These are phyloP conservation scores for Blastocystis sp. DNA, from an alignment of 352 stramenopile genomes.

Conservation along the genomic window DNA sequence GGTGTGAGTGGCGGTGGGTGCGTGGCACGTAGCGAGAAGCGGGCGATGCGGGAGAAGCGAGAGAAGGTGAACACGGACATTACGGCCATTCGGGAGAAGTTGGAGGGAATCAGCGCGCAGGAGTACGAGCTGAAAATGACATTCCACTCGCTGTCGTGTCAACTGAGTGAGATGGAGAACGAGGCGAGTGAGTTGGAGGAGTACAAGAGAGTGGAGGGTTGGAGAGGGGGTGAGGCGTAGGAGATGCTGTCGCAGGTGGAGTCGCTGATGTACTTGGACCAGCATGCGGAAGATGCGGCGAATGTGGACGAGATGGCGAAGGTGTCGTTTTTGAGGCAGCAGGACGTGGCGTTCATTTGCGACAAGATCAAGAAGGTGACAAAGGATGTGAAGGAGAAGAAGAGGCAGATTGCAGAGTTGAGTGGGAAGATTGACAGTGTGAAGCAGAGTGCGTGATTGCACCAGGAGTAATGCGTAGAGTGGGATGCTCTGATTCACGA, in stretches of 20 bases:
- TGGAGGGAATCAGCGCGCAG: conserved; percentile 32
- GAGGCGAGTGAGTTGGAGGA: conserved; percentile 25
- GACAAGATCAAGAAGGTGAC: conserved; percentile 30
- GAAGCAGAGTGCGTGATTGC: background rate
- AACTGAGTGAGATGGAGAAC: background rate
- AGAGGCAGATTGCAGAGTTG: background rate
- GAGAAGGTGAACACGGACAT: background rate
- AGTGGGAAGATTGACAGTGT: background rate
- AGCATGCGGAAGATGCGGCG: background rate
- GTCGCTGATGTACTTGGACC: conserved; percentile 35
- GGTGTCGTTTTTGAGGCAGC: conserved; percentile 32
- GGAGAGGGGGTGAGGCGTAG: background rate
- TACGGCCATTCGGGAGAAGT: background rate
- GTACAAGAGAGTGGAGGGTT: background rate
- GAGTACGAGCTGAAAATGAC: conserved; percentile 24
- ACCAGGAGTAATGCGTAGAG: conserved; percentile 8
- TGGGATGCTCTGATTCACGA: conserved; percentile 9
- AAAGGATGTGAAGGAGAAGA: conserved; percentile 18
- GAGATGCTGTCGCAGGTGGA: conserved; percentile 36
- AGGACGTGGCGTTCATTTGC: conserved; percentile 19
- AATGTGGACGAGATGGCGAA: conserved; percentile 39
- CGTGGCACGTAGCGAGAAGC: conserved; percentile 21
- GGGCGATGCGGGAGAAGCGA: background rate
- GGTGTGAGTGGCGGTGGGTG: background rate
- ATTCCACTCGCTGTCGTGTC: background rate